These are phyloP conservation scores for Cladochytrium replicatum DNA, from an alignment of 192 early-diverging fungal genomes.

Conservation along the genomic window DNA sequence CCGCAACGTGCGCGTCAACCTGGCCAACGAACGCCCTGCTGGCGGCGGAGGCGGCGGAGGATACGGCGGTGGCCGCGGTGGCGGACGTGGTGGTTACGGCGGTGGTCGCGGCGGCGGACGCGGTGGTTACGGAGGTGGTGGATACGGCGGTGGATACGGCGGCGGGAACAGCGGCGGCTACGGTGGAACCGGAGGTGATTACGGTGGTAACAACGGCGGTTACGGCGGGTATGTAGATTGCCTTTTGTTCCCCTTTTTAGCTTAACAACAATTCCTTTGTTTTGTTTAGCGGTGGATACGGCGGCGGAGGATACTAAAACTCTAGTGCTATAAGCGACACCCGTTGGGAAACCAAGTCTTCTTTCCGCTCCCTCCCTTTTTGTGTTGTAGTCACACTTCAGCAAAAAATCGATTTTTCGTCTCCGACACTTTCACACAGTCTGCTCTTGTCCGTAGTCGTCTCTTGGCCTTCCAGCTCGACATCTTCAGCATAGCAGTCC, in stretches of 20 bases:
- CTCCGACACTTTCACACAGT: no score
- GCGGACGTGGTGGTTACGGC: constrained; percentile 12
- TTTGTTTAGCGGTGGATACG: constrained; percentile 9
- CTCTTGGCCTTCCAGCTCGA: no score
- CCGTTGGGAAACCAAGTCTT: no score
- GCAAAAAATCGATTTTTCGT: no score
- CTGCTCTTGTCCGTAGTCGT: no score
- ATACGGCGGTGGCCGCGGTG: constrained; percentile 32
- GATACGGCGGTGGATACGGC: constrained; percentile 6
- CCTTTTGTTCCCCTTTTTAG: constrained; percentile 9
- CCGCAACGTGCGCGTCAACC: constrained; percentile 71
- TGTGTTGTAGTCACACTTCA: no score
- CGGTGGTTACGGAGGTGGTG: constrained; percentile 10
- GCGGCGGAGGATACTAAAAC: no score
- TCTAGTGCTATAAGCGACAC: no score
- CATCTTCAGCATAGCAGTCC: no score
- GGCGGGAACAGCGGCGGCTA: constrained; percentile 3
- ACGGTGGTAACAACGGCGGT: constrained; percentile 9
- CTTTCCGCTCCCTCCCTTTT: no score
- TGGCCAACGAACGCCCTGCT: constrained; percentile 46
- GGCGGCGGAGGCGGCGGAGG: constrained; percentile 27
- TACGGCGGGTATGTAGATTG: constrained; percentile 2
- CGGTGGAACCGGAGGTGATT: constrained; percentile 15
- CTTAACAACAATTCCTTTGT: background rate
- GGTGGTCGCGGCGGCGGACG: no score